Evolutionary conservation across 2,329 filamentous ascomycete genomes (phyloP), one percentile per base, ranked within the genome.

Genomic region (Ceratocystis colombiana): DNA sequence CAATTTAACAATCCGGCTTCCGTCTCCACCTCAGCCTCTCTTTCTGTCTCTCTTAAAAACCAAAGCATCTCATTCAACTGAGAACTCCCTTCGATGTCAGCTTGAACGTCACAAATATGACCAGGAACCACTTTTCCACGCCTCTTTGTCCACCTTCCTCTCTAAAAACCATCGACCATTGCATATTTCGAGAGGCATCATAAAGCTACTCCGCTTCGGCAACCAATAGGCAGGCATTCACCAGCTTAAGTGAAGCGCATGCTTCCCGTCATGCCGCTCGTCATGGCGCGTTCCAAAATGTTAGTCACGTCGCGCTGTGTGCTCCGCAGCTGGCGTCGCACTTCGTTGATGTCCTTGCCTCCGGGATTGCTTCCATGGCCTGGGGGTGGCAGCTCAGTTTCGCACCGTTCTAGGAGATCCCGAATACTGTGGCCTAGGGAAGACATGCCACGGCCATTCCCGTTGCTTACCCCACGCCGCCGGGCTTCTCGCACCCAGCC

Each of bases 331-430:
- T 74, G 72, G 17, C 78, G 73, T 66, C 77, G 71, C 44, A 82
- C 71, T 53, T 80, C 78, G 20, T 75, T 74, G 28, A 79, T 71
- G 64, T 80, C 79, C 44, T 75, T 71, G 37, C 79, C 79, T 10
- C 79, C 79, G 3, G 75, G 73, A 70, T 81, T 81, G 65, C 70
- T 71, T 22, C 75, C 74, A 68, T 78, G 72, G 30, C 76, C 73
- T 15, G 75, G 69, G 64, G 74, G 74, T 63, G 76, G 74, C 37
- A 80, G 71, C 30, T 77, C 77, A 33, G 74, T 73, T 68, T 83
- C 82, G 68, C 81, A 82, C 62, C 79, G 75, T 57, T 73, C 74
- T 53, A 84, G 75, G 46, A 84, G 73, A 37, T 84, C 81, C 25
- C 75, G 75, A 30, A 83, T 77, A 71, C 79, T 79, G 3, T 72